Base-by-base conservation (phyloP, 2,329 filamentous ascomycete genomes). In the Seiridium cupressi region DNA sequence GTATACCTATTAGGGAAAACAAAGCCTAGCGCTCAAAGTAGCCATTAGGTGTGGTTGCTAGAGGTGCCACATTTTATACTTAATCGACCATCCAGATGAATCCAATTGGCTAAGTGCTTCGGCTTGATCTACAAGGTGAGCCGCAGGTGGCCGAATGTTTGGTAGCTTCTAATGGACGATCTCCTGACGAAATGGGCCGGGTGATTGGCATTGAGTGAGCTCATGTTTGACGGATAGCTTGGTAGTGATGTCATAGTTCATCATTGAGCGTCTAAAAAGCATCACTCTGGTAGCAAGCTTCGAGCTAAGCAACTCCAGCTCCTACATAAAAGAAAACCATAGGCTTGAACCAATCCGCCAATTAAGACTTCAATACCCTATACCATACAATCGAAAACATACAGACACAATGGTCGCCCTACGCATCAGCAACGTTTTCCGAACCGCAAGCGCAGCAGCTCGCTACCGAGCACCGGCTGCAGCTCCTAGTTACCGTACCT, bases 361-460 rank as follows among this genome's bases (percentile, higher is more conserved):
- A 42, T 13, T 42, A 8, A 8, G 38, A 42, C 13, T 13, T 42
- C 38, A 42, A 42, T 42, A 42, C 38, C 38, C 7, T 13, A 7
- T 7, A 42, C 13, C 38, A 42, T 13, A 42, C 38, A 13, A 42
- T 7, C 38, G 7, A 7, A 42, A 42, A 1, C 13, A 42, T 13
- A 11, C n/a, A 10, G 18, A 13, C 63, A 68, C 58, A 62, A 72
- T 72, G 69, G 64, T 64, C 31, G 63, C 66, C 51, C 62, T 70
- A 60, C 70, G 70, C 51, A 63, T 72, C 47, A 64, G 59, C 51
- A 69, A 65, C 57, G 60, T 66, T 8, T 46, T 70, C 47, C 63
- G 61, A 60, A 64, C 61, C 48, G 44, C 68, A 10, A 62, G 68
- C 57, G 64, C 63, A 32, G 55, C 63, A 36, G 56, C 66, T 32